Conservation (phyloP, 2,329 filamentous ascomycete genomes). For the Neonectria magnoliae region DNA sequence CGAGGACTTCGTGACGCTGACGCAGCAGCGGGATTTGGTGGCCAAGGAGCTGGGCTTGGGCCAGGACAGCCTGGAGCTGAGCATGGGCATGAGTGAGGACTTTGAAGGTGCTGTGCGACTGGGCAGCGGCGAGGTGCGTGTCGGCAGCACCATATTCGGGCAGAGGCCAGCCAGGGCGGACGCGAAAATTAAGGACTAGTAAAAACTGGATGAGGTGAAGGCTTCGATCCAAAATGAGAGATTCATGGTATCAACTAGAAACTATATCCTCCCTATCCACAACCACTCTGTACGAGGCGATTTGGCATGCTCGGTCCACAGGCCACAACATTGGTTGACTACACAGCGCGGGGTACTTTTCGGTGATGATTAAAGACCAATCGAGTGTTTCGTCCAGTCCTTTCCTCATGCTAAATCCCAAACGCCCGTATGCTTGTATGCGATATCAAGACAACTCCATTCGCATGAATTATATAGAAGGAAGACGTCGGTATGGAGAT, state of each 20-base stretch:
- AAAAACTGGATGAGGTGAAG: neutral
- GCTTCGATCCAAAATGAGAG: conserved; percentile 35
- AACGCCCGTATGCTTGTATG: conserved; percentile 48
- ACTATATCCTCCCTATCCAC: conserved; percentile 34
- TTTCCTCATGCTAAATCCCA: conserved; percentile 39
- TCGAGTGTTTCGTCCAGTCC: conserved; percentile 36
- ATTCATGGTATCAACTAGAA: conserved; percentile 41
- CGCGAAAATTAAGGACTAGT: conserved; percentile 70
- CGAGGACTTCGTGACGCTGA: conserved; percentile 82
- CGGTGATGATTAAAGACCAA: conserved; percentile 33
- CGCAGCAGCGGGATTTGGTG: conserved; percentile 76
- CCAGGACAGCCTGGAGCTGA: conserved; percentile 78
- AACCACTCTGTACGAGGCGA: conserved; percentile 28
- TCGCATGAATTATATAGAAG: conserved; percentile 39
- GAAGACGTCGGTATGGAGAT: conserved; percentile 26
- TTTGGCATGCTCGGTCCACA: conserved; percentile 23
- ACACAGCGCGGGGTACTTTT: conserved; percentile 32
- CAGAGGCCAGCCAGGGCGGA: conserved; percentile 81
- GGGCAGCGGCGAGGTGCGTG: conserved; percentile 89
- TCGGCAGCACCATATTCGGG: conserved; percentile 96
- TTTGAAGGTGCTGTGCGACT: conserved; percentile 87
- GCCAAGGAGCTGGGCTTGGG: conserved; percentile 59
- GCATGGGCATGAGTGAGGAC: conserved; percentile 99
- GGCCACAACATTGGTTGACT: conserved; percentile 22
- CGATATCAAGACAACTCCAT: conserved; percentile 42